Conservation (phyloP, 768 basidiomycete genomes). For the Gyrodon lividus region DNA sequence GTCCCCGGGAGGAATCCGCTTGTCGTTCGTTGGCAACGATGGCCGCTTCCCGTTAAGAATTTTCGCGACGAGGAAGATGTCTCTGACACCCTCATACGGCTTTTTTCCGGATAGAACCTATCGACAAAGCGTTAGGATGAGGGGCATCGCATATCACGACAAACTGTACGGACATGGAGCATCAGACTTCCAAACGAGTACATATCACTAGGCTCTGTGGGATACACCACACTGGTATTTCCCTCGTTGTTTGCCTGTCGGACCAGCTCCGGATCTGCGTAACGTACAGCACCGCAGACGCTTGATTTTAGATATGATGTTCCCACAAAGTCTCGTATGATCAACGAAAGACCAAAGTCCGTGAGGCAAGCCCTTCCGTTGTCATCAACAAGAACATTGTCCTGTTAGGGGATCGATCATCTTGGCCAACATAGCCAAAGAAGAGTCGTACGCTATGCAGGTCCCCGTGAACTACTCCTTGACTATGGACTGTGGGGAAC, state of each 20-base stretch:
- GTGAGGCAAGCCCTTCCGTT: slow-evolving; percentile 37
- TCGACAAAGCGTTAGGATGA: background rate
- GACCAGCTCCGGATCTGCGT: slow-evolving; percentile 37
- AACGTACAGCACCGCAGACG: slow-evolving; percentile 37
- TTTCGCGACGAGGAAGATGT: background rate
- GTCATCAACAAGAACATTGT: slow-evolving; percentile 40
- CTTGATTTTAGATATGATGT: slow-evolving; percentile 25
- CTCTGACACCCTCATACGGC: background rate
- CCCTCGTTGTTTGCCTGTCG: too few relatives aligned
- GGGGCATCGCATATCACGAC: slow-evolving; percentile 19
- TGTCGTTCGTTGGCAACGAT: background rate
- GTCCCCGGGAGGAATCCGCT: background rate
- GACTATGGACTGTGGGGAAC: background rate
- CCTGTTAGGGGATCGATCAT: background rate
- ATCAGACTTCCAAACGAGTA: slow-evolving; percentile 30
- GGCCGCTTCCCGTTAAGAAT: background rate
- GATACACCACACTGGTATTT: background rate
- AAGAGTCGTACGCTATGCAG: slow-evolving; percentile 22
- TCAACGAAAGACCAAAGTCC: slow-evolving; percentile 39
- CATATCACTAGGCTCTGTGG: background rate
- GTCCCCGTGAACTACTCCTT: slow-evolving; percentile 25
- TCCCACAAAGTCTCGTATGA: slow-evolving; percentile 4
- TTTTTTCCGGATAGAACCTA: background rate
- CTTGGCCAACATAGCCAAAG: background rate
- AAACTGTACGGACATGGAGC: slow-evolving; percentile 8